Evolutionary conservation across 2,329 filamentous ascomycete genomes (phyloP).

Genomic region (Pseudonectria foliicola): DNA sequence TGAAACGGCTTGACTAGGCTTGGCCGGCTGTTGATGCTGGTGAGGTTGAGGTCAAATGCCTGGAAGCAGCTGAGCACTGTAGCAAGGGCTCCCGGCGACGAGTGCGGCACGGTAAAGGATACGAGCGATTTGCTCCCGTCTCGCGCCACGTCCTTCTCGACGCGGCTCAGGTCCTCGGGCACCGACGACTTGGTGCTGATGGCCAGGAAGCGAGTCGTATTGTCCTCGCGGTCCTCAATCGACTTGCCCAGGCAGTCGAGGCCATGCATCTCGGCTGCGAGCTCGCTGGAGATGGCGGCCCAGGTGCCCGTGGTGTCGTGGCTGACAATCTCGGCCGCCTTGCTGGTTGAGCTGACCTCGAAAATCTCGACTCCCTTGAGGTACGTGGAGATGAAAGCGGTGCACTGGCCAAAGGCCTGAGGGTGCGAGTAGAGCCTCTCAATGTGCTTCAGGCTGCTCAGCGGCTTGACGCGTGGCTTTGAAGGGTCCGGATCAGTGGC

Average conservation of each 20-base stretch:
- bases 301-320: slow-evolving; percentile 50
- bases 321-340: slow-evolving; percentile 70
- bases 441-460: slow-evolving; percentile 52
- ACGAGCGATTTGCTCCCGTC: slow-evolving; percentile 62
- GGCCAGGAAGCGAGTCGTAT: slow-evolving; percentile 74
- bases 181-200: slow-evolving; percentile 35
- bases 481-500: slow-evolving; percentile 35
- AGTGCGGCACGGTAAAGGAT: slow-evolving; percentile 75
- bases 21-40: slow-evolving; percentile 82
- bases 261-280: slow-evolving; percentile 62
- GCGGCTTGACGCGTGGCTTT: slow-evolving; percentile 41
- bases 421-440: slow-evolving; percentile 84
- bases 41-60: slow-evolving; percentile 67
- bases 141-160: slow-evolving; percentile 18
- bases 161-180: slow-evolving; percentile 19
- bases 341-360: slow-evolving; percentile 79
- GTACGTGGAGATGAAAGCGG: slow-evolving; percentile 60
- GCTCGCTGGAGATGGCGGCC: slow-evolving; percentile 71
- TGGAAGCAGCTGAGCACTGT: slow-evolving; percentile 75
- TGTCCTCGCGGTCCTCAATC: slow-evolving; percentile 69
- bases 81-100: slow-evolving; percentile 72
- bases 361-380: slow-evolving; percentile 71
- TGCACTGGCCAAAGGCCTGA: slow-evolving; percentile 91
- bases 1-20: slow-evolving; percentile 71
- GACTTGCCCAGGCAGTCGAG: slow-evolving; percentile 61